Evolutionary conservation across 2,329 filamentous ascomycete species (phyloP), one percentile per base, ranked within the genome.

Genomic region (Clonostachys rhizophaga): DNA sequence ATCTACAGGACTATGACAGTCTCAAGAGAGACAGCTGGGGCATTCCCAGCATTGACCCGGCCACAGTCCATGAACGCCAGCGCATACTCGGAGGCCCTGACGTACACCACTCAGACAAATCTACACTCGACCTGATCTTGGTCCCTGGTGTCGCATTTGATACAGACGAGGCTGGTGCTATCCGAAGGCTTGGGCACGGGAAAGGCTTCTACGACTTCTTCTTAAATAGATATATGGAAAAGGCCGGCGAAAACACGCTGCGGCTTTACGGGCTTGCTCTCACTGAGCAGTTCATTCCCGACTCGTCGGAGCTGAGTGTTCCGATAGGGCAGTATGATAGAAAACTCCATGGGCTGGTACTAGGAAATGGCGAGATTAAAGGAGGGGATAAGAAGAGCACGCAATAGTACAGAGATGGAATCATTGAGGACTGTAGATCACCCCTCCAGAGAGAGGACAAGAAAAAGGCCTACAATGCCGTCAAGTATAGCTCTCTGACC

Each of bases 161-260:
- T 64, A 55, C 74, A 44, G 75, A 81, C 50, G 60, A 67, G 11
- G 67, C 67, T 20, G 74, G 74, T 4, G 71, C 70, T 12, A 78
- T 94, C 50, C 81, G 86, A 55, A 80, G 94, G 56, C 77, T 97
- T 17, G 94, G 94, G 39, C 94, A 99, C 66, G 94, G 94, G 48
- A 95, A 90, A 66, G 94, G 94, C 34, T 99, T 95, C 70, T 99
- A 99, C 74, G 94, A 99, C 71, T 87, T 84, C 65, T 99, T 96
- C 66, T 70, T 99, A 61, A 81, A 86, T 59, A 82, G 86, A 55
- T 95, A 91, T 58, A 64, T 70, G 45, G 61, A 60, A 36, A 18
- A 59, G 59, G 40, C 42, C 24, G 55, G 62, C 34, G 57, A 63
- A 45, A 60, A 62, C 47, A 62, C 70, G 58, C 64, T 79, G 60